Conservation (phyloP, 306 rosid genomes). For the Cucurbita ficifolia region DNA sequence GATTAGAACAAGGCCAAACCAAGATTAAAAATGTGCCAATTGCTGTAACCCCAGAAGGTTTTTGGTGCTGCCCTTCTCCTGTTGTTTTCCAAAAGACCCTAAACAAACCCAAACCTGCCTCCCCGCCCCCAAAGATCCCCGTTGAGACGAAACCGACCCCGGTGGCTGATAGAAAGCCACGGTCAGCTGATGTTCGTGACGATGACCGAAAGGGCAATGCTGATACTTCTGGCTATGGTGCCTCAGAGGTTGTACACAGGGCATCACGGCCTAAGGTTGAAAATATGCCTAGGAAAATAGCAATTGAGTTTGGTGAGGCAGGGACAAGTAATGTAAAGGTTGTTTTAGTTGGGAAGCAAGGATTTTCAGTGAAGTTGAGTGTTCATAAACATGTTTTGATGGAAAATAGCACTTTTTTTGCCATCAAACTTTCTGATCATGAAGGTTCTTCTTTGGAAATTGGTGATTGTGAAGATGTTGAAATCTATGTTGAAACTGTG, state of each 20-base stretch:
- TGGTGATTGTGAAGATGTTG: constrained; percentile 81
- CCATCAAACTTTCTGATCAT: constrained; percentile 42
- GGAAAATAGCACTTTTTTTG: constrained; percentile 50
- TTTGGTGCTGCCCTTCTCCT: constrained; percentile 94
- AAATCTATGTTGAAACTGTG: constrained; percentile 75
- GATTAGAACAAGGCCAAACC: constrained; percentile 59
- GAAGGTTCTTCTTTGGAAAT: constrained; percentile 44
- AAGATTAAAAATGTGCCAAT: constrained; percentile 80
- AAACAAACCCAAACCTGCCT: constrained; percentile 60
- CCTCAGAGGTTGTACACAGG: constrained; percentile 44
- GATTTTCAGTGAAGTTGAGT: constrained; percentile 80
- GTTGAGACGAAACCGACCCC: constrained; percentile 32
- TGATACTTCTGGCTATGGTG: constrained; percentile 27
- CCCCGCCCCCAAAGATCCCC: constrained; percentile 34
- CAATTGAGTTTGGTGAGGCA: constrained; percentile 90
- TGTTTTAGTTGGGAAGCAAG: constrained; percentile 66
- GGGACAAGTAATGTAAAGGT: constrained; percentile 74
- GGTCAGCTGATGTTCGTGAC: constrained; percentile 34
- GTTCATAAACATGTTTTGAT: constrained; percentile 56
- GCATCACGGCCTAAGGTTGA: constrained; percentile 47
- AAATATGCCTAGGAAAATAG: constrained; percentile 65
- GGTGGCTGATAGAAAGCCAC: constrained; percentile 34
- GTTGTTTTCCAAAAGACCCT: constrained; percentile 76
- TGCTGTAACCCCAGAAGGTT: constrained; percentile 89
- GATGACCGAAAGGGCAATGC: constrained; percentile 34